Conservation (phyloP, 2,329 filamentous ascomycete genomes). For the Aspergillus ibericus region DNA sequence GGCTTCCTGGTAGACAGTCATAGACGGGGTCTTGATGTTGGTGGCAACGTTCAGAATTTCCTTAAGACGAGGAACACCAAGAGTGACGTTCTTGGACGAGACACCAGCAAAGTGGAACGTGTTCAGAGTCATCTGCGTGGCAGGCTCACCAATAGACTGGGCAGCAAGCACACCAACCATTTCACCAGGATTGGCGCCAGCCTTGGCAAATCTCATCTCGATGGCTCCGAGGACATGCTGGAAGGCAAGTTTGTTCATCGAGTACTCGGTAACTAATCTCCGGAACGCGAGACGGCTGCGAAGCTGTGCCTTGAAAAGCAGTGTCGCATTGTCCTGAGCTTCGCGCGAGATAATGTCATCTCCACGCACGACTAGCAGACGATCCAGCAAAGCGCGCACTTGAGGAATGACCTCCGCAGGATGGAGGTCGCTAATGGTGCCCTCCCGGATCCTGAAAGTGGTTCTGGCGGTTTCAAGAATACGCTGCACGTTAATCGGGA, state of each 20-base stretch:
- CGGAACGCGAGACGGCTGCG: conserved; percentile 91
- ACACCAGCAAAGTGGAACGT: conserved; percentile 99
- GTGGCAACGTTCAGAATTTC: conserved; percentile 98
- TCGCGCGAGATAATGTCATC: conserved; percentile 78
- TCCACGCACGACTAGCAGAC: conserved; percentile 83
- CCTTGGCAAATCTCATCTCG: conserved; percentile 80
- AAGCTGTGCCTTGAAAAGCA: conserved; percentile 88
- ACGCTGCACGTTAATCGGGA: conserved; percentile 87
- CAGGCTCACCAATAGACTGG: conserved; percentile 97
- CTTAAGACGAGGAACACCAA: conserved; percentile 98
- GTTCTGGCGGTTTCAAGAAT: conserved; percentile 89
- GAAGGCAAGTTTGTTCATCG: conserved; percentile 86
- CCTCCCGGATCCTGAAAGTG: conserved; percentile 85
- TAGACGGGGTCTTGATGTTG: conserved; percentile 97
- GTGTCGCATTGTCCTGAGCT: conserved; percentile 82
- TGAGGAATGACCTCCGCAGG: conserved; percentile 83
- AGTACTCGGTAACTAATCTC: conserved; percentile 80
- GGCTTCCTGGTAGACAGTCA: conserved; percentile 82
- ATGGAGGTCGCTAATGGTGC: conserved; percentile 82
- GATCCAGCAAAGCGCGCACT: conserved; percentile 71
- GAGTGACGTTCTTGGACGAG: conserved; percentile 98
- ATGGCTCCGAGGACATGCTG: conserved; percentile 89
- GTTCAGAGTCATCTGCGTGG: conserved; percentile 98
- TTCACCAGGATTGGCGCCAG: conserved; percentile 87
- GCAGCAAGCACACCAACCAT: conserved; percentile 98